Evolutionary conservation across 352 stramenopile species (phyloP), one percentile per base, ranked within the genome.

Genomic region (Discostella stelligera): DNA sequence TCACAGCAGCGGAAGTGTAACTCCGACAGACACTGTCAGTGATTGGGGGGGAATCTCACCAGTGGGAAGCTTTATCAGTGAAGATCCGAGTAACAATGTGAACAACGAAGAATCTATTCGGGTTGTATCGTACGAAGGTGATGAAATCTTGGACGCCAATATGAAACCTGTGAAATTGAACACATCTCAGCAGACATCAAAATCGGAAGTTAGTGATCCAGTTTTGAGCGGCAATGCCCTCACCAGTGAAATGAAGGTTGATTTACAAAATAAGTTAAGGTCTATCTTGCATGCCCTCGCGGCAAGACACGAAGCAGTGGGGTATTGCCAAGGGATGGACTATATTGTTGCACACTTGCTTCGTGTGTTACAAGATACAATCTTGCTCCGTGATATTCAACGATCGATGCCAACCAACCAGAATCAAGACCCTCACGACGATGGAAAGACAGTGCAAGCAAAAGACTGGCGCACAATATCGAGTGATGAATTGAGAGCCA

Each of bases 291-390:
- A 93, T 79, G 78, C 74, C 30, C 74, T 93, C 9, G 86, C 88
- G 10, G 86, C 85, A 55, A 55, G 78, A 39, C 81, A 93, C 52
- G 71, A 83, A 54, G 79, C 82, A 49, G 81, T 93, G 32, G 88
- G 88, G 10, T 93, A 93, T 59, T 93, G 88, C 53, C 88, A 93
- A 79, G 79, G 74, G 49, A 86, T 81, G 74, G 74, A 93, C 76
- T 93, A 93, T 56, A 70, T 93, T 55, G 88, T 91, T 58, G 88
- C 88, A 18, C 88, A 93, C 78, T 79, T 93, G 50, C 82, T 93
- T 39, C 66, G 88, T 49, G 84, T 92, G 25, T 63, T 93, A 11
- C 86, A 93, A 71, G 88, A 93, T 49, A 93, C 88, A 48, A 82
- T 93, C 67, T 71, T 83, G 20, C 56, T 81, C 5, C 74, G 79